Evolutionary conservation across 73 alveolate genomes (phyloP).

Genomic region (Paramecium bursaria): DNA sequence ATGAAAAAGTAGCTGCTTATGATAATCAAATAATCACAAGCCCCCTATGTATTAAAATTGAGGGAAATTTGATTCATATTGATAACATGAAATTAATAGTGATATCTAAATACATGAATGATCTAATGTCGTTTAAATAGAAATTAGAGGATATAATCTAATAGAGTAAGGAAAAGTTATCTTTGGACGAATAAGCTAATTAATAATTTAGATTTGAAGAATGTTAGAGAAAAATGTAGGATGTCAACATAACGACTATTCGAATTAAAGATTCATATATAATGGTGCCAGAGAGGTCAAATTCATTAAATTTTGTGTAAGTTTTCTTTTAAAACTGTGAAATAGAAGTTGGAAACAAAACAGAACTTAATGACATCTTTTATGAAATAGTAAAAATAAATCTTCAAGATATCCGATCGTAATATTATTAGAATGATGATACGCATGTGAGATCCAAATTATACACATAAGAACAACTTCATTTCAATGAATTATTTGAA

Average conservation of each 20-base stretch:
- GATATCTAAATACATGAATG: conserved; percentile 34
- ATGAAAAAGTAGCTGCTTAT: too few species aligned
- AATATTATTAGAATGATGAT: too few species aligned
- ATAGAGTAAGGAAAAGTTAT: conserved; percentile 6
- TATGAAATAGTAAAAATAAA: too few species aligned
- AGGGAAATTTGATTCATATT: neutral
- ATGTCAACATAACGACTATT: neutral
- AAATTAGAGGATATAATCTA: conserved; percentile 11
- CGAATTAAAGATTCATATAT: neutral
- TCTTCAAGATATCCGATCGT: too few species aligned
- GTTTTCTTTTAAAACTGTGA: conserved; percentile 1
- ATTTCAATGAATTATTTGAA: too few species aligned
- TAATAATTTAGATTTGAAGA: conserved; percentile 25
- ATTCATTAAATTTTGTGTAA: neutral
- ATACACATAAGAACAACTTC: too few species aligned
- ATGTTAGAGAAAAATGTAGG: neutral
- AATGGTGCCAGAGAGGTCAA: neutral
- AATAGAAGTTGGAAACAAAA: too few species aligned
- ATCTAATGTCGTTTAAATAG: conserved; percentile 13
- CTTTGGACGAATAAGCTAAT: neutral
- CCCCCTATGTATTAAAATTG: conserved; percentile 5
- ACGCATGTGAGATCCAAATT: too few species aligned
- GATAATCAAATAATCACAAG: too few species aligned
- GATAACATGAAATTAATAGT: conserved; percentile 19
- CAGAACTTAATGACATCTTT: too few species aligned